These are phyloP conservation scores for Scedosporium boydii DNA, from an alignment of 2,329 filamentous ascomycete genomes.

Conservation along the genomic window DNA sequence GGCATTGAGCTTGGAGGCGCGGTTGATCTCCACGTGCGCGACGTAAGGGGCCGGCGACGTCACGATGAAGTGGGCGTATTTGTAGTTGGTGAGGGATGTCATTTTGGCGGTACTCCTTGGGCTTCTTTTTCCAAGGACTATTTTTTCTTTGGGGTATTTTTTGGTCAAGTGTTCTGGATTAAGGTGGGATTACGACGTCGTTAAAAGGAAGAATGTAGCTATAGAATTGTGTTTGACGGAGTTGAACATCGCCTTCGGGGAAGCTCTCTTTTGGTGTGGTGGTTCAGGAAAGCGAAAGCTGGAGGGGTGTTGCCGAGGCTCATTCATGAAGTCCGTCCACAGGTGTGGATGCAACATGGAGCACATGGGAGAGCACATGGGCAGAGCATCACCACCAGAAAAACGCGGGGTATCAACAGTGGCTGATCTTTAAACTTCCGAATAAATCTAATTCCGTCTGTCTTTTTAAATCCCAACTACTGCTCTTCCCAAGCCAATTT, in stretches of 20 bases:
- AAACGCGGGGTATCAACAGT: too few relatives aligned
- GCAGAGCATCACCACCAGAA: background rate
- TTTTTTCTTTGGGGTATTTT: background rate
- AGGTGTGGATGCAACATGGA: background rate
- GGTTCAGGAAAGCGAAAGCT: background rate
- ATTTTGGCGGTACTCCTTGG: background rate
- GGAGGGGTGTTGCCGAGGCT: conserved; percentile 6
- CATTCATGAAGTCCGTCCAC: background rate
- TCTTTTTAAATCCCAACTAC: background rate
- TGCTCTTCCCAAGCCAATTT: background rate
- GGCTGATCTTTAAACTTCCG: background rate
- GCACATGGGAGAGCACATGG: background rate
- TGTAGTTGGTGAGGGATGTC: conserved; percentile 18
- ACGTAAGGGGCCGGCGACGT: conserved; percentile 64
- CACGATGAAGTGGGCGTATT: conserved; percentile 62
- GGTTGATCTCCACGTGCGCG: conserved; percentile 87
- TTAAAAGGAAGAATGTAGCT: background rate
- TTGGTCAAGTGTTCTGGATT: too few relatives aligned
- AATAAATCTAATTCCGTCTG: background rate
- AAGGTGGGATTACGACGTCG: background rate
- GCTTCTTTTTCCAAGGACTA: background rate
- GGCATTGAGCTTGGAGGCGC: conserved; percentile 77
- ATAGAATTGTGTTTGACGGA: background rate
- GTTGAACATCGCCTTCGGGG: background rate
- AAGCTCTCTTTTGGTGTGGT: background rate